These are phyloP conservation scores for Castanospermum australe DNA, from an alignment of 306 rosid species.

Conservation along the genomic window DNA sequence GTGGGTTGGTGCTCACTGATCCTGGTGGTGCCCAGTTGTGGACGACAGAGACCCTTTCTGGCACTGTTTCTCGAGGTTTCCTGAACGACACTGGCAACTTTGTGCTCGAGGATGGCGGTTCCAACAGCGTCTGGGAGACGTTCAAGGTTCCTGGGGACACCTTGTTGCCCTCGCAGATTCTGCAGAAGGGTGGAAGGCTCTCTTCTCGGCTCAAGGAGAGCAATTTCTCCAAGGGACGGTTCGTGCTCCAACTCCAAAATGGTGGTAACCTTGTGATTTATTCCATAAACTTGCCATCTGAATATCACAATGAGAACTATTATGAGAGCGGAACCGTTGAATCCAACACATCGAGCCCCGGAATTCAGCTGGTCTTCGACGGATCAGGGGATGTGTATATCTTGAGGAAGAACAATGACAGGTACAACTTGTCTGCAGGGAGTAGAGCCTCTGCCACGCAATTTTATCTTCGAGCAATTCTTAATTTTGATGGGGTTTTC, in stretches of 20 bases:
- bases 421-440: background rate
- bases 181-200: slow-evolving; percentile 30
- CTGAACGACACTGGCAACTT: slow-evolving; percentile 51
- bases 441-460: background rate
- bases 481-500: slow-evolving; percentile 52
- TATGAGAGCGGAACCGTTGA: background rate
- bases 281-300: slow-evolving; percentile 37
- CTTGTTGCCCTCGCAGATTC: slow-evolving; percentile 46
- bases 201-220: slow-evolving; percentile 26
- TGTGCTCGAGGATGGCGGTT: slow-evolving; percentile 23
- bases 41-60: background rate
- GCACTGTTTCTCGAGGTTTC: slow-evolving; percentile 6
- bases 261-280: slow-evolving; percentile 43
- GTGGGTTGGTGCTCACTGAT: slow-evolving; percentile 39
- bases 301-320: slow-evolving; percentile 23
- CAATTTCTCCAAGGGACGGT: slow-evolving; percentile 43
- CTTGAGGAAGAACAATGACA: background rate
- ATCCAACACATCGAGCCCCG: slow-evolving; percentile 21
- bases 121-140: slow-evolving; percentile 43
- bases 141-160: slow-evolving; percentile 42
- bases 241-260: slow-evolving; percentile 29
- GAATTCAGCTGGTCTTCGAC: slow-evolving; percentile 32
- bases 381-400: slow-evolving; percentile 37
- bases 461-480: slow-evolving; percentile 40
- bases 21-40: slow-evolving; percentile 29